phyloP scores from a whole-genome alignment of 768 basidiomycete genomes.

The Pleurotus platypus region DNA sequence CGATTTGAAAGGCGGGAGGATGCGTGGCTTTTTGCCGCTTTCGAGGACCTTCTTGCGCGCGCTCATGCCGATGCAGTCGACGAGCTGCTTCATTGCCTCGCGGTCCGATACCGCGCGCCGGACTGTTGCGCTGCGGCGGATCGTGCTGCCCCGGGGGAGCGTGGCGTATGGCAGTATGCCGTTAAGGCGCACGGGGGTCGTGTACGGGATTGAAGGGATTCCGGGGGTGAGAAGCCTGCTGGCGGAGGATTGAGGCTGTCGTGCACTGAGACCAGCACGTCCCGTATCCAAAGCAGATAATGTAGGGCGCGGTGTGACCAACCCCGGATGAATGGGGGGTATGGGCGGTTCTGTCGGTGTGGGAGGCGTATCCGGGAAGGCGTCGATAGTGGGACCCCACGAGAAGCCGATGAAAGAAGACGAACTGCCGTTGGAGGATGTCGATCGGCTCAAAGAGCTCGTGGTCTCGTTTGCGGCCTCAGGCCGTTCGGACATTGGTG shows the following conservation, averaged over 20 bases:
- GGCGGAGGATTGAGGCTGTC: constrained; percentile 14
- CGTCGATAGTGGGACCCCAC: constrained; percentile 73
- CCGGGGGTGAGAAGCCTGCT: constrained; percentile 23
- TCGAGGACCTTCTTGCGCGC: constrained; percentile 83
- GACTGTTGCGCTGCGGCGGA: constrained; percentile 41
- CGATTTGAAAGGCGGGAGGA: constrained; percentile 38
- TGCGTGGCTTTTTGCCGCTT: constrained; percentile 73
- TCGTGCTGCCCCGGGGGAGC: constrained; percentile 53
- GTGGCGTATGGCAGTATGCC: constrained; percentile 39
- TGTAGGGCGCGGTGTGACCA: constrained; percentile 12
- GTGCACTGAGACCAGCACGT: constrained; percentile 9
- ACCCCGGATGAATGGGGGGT: constrained; percentile 17
- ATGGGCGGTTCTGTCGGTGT: constrained; percentile 3
- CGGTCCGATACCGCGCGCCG: constrained; percentile 68
- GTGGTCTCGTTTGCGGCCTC: constrained; percentile 34
- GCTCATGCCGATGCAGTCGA: constrained; percentile 82
- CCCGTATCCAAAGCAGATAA: not conserved
- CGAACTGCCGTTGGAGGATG: not conserved
- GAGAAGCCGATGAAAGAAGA: constrained; percentile 79
- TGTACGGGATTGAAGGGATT: constrained; percentile 35
- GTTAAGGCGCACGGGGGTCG: constrained; percentile 59
- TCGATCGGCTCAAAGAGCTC: constrained; percentile 15
- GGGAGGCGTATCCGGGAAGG: constrained; percentile 38
- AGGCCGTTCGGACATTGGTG: constrained; percentile 43
- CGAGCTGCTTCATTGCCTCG: constrained; percentile 85